phyloP scores from a whole-genome alignment of 352 stramenopile species.

The Phytopythium boreale region DNA sequence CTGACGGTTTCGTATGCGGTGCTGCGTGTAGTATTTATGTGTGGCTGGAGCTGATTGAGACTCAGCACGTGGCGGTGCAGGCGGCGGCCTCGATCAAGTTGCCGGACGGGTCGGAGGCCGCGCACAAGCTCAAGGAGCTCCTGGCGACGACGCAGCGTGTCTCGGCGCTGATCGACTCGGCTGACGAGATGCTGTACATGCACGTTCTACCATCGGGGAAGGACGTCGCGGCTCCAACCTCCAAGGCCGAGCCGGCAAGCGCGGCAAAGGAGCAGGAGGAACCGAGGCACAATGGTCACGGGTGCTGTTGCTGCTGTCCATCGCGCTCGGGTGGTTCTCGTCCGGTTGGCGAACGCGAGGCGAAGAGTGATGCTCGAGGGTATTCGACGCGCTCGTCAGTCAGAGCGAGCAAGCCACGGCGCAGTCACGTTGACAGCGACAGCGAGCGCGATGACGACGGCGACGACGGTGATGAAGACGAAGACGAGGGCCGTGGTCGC shows the following conservation, averaged over 20 bases:
- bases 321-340: neutral
- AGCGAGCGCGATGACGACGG: neutral
- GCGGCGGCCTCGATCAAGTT: conserved; percentile 15
- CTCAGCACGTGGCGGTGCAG: conserved; percentile 12
- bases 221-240: neutral
- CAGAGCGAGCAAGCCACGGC: neutral
- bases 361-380: neutral
- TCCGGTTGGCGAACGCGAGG: neutral
- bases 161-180: conserved; percentile 9
- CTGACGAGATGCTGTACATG: conserved; percentile 28
- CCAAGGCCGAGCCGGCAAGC: neutral
- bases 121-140: conserved; percentile 19
- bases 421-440: neutral
- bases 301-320: conserved; percentile 2
- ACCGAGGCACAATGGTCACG: neutral
- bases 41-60: conserved; percentile 38
- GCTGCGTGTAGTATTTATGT: conserved; percentile 2
- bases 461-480: neutral
- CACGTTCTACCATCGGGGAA: conserved; percentile 15
- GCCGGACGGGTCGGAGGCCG: conserved; percentile 13
- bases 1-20: neutral
- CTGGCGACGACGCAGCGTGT: conserved; percentile 6
- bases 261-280: neutral
- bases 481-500: neutral
- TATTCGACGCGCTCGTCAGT: neutral